Base-by-base conservation (phyloP, 495 filamentous ascomycete genomes). In the Staphylotrichum longicolle region DNA sequence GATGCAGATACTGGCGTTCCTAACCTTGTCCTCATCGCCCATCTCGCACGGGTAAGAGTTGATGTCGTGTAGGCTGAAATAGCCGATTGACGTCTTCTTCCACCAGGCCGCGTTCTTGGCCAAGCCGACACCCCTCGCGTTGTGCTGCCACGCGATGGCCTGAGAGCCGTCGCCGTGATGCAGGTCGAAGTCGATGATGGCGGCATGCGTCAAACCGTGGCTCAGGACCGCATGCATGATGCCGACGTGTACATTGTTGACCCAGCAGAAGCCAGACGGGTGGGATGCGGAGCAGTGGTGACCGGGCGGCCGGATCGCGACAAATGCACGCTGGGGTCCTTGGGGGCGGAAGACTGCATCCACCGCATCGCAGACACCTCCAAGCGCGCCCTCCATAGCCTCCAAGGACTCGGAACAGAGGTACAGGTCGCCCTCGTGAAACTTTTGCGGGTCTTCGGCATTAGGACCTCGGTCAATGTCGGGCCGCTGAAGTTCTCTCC, bases 131-230 rank as follows among this genome's bases (percentile, higher is more conserved):
- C 82, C 77, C 64, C 86, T 81, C 42, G 81, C 79, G 67, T 97
- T 98, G 57, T 91, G 90, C 8, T 85, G 81, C 90, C 91, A 97
- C 1, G 93, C 82, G 63, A 98, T 96, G 0, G 90, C 82, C 73
- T 98, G 94, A 6, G 91, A 96, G 30, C 94, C 94, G 68, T 98
- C 94, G 8, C 94, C 94, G 73, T 98, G 94, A 63, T 98, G 94
- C 6, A 98, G 77, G 72, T 98, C 94, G 68, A 98, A 96, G 72
- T 98, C 94, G 65, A 98, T 85, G 63, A 98, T 98, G 5, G 91
- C 94, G 0, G 91, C 93, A 72, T 98, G 94, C 0, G 92, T 97
- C 45, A 98, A 72, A 7, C 89, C 93, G 68, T 96, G 86, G 52
- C 81, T 83, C 59, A 90, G 82, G 5, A 89, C 86, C 10, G 87